Percentiles rank a stretch among this genome's conserved stretches.
phyloP scores from a whole-genome alignment of 2,329 filamentous ascomycete genomes.

The Fusarium anguioides region DNA sequence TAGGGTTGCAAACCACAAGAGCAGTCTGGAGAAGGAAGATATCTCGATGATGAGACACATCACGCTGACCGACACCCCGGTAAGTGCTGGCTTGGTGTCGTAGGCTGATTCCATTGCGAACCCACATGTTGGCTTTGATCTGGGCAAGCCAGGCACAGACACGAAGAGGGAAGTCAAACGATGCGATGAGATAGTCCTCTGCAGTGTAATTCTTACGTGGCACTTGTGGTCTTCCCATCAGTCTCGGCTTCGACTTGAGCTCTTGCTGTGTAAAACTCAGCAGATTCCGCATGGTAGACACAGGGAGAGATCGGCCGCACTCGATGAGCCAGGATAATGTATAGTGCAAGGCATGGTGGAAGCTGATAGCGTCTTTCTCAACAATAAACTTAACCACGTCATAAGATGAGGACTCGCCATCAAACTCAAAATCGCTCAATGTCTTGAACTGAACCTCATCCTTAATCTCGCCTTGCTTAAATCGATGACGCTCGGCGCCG shows the following conservation, averaged over 20 bases:
- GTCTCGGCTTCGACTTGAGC: slow-evolving; percentile 71
- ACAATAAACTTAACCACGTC: slow-evolving; percentile 87
- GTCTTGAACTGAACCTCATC: slow-evolving; percentile 85
- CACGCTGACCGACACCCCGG: slow-evolving; percentile 85
- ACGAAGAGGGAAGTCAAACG: slow-evolving; percentile 92
- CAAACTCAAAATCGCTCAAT: slow-evolving; percentile 83
- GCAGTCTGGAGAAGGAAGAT: slow-evolving; percentile 94
- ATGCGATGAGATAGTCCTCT: slow-evolving; percentile 85
- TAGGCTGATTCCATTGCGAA: slow-evolving; percentile 94
- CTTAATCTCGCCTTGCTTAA: slow-evolving; percentile 88
- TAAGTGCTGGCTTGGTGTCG: slow-evolving; percentile 96
- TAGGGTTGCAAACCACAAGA: slow-evolving; percentile 85
- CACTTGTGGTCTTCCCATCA: slow-evolving; percentile 69
- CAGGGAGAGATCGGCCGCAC: slow-evolving; percentile 80
- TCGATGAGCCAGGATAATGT: slow-evolving; percentile 96
- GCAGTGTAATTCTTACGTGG: slow-evolving; percentile 67
- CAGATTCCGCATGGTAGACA: slow-evolving; percentile 73
- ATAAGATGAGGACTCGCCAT: slow-evolving; percentile 66
- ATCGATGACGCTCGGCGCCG: slow-evolving; percentile 87
- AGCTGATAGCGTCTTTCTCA: slow-evolving; percentile 91
- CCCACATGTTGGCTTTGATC: slow-evolving; percentile 99
- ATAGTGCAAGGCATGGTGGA: slow-evolving; percentile 97
- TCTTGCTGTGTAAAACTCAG: slow-evolving; percentile 79
- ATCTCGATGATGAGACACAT: slow-evolving; percentile 94
- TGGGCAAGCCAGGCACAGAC: slow-evolving; percentile 97